Conservation (phyloP, 2,329 filamentous ascomycete species). For the Exserohilum turcica region DNA sequence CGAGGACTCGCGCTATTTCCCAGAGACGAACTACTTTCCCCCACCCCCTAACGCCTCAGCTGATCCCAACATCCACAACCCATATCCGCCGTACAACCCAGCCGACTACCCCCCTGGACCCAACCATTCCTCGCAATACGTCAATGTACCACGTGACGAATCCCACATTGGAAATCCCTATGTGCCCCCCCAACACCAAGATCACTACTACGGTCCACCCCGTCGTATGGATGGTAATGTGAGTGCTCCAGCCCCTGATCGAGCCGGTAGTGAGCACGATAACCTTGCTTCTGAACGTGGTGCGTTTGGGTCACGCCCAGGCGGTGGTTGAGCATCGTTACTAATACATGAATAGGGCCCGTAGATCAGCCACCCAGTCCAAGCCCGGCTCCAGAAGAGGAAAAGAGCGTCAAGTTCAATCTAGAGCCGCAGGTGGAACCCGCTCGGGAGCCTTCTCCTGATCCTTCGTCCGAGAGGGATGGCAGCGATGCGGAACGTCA, state of each 20-base stretch:
- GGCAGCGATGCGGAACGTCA: slow-evolving; percentile 8
- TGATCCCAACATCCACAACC: slow-evolving; percentile 33
- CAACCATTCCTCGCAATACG: slow-evolving; percentile 36
- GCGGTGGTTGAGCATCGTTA: slow-evolving; percentile 16
- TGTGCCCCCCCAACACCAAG: slow-evolving; percentile 28
- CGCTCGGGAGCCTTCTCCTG: slow-evolving; percentile 19
- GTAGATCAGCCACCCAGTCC: slow-evolving; percentile 22
- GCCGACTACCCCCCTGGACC: slow-evolving; percentile 51
- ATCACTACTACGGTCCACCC: slow-evolving; percentile 42
- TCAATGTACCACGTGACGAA: slow-evolving; percentile 39
- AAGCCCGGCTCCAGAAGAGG: slow-evolving; percentile 23
- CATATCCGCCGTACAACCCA: slow-evolving; percentile 47
- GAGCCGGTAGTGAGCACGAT: slow-evolving; percentile 35
- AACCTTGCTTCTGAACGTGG: slow-evolving; percentile 34
- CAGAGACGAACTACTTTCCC: slow-evolving; percentile 55
- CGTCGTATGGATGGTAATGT: slow-evolving; percentile 54
- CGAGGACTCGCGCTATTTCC: slow-evolving; percentile 50
- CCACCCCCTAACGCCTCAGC: slow-evolving; percentile 50
- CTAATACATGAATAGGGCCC: slow-evolving; percentile 29
- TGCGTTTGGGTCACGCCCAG: slow-evolving; percentile 42
- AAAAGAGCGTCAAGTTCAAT: slow-evolving; percentile 49
- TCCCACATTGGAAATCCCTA: slow-evolving; percentile 37
- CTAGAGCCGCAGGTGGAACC: slow-evolving; percentile 39
- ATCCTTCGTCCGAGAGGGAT: slow-evolving; percentile 19
- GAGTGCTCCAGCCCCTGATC: slow-evolving; percentile 50